Base-by-base conservation (phyloP, 176 grass and related monocot genomes). In the Lolium multiflorum region DNA sequence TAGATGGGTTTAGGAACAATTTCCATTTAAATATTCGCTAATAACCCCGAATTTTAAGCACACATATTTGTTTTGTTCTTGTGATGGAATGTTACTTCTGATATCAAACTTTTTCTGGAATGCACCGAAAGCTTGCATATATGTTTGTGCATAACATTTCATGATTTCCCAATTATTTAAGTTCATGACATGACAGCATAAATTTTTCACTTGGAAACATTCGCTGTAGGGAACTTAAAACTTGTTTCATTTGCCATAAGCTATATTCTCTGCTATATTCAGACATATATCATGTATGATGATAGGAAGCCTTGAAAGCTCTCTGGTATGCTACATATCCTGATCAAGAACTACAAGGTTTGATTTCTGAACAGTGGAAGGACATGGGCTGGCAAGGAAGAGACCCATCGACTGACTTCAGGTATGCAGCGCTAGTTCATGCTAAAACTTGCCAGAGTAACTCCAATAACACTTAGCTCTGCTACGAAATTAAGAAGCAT, bases 311-410 rank as follows among this genome's bases (percentile, higher is more conserved):
- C 43, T 83, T 98, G 68, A 94, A 79, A 83, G 93, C 97, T 94
- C 93, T 98, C 70, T 98, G 97, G 97, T 71, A 82, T 88, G 97
- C 97, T 7, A 96, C 97, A 76, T 98, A 96, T 69, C 97, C 97
- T 81, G 94, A 94, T 81, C 92, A 98, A 91, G 92, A 96, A 89
- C 88, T 98, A 35, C 60, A 94, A 84, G 90, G 90, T 87, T 89
- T 98, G 82, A 85, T 96, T 78, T 98, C 93, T 77, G 97, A 98
- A 78, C 97, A 96, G 70, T 96, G 96, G 96, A 98, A 98, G 77
- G 88, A 94, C 43, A 98, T 98, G 96, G 96, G 96, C 7, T 98
- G 96, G 96, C 96, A 98, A 89, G 96, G 96, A 43, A 93, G 90
- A 81, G 97, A 98, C 47, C 97, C 97, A 94, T 96, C 97, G 73